phyloP scores from a whole-genome alignment of 192 early-diverging fungal genomes.

The Entomortierella beljakovae region DNA sequence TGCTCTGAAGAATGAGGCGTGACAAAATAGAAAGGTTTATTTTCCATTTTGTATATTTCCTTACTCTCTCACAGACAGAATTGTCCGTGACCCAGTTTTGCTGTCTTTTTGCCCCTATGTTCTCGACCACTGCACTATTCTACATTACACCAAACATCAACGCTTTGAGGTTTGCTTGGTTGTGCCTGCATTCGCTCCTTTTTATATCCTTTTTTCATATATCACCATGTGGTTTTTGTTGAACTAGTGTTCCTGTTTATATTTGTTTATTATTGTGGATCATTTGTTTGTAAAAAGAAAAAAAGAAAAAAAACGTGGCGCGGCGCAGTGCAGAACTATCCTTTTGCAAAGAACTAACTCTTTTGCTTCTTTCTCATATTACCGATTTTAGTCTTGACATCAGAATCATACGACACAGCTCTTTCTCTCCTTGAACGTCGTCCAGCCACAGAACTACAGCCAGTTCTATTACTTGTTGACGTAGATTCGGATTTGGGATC shows the following conservation, averaged over 20 bases:
- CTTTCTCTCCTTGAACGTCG: slow-evolving; percentile 27
- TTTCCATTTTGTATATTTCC: background rate
- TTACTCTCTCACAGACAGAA: background rate
- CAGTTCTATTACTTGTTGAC: slow-evolving; percentile 46
- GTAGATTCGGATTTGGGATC: slow-evolving; percentile 27
- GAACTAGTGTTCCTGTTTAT: no score
- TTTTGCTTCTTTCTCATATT: background rate
- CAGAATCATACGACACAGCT: slow-evolving; percentile 26
- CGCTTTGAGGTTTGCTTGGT: slow-evolving; percentile 10
- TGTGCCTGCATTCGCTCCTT: slow-evolving; percentile 22
- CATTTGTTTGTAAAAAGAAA: no score
- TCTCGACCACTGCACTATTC: slow-evolving; percentile 10
- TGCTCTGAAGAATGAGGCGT: background rate
- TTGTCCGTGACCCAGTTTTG: background rate
- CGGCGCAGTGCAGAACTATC: background rate
- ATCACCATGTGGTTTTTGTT: slow-evolving; percentile 23
- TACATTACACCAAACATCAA: slow-evolving; percentile 10
- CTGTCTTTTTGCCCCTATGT: slow-evolving; percentile 4
- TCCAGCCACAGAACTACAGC: slow-evolving; percentile 29
- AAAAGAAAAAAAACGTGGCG: background rate
- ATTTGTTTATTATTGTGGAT: no score
- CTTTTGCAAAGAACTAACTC: no score
- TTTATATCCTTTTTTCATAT: background rate
- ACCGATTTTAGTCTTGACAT: slow-evolving; percentile 44
- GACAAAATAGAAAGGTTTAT: background rate